Percentiles rank a stretch among this genome's conserved stretches.
Evolutionary conservation across 768 basidiomycete genomes (phyloP).

Genomic region (Tylopilus balloui): DNA sequence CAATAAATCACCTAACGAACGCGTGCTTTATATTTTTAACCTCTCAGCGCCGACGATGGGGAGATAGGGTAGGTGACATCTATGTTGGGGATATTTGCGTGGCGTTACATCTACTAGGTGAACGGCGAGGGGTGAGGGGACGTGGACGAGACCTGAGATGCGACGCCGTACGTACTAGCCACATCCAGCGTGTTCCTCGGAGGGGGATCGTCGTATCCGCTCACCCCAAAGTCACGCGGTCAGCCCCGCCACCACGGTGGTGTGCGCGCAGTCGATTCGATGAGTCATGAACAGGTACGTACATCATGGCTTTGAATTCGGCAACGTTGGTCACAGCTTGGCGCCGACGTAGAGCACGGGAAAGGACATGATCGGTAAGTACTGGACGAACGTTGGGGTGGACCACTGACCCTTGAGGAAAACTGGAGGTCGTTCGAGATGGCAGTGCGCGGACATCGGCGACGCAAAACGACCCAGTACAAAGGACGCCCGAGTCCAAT

Average conservation of each 20-base stretch:
- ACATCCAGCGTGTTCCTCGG: slow-evolving; percentile 31
- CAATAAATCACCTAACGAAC: no score
- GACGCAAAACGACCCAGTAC: no score
- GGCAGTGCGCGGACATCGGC: not conserved
- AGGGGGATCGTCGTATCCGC: slow-evolving; percentile 25
- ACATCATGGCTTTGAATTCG: slow-evolving; percentile 31
- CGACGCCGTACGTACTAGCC: slow-evolving; percentile 20
- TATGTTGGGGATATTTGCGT: no score
- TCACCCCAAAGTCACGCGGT: not conserved
- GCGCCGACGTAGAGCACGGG: slow-evolving; percentile 40
- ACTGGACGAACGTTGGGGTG: not conserved
- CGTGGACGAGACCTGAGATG: not conserved
- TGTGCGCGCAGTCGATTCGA: no score
- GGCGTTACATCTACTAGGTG: slow-evolving; percentile 15
- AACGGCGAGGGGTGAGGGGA: not conserved
- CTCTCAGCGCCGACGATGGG: no score
- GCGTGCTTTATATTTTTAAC: no score
- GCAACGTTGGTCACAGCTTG: slow-evolving; percentile 16
- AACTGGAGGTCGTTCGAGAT: not conserved
- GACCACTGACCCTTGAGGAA: not conserved
- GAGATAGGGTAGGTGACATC: no score
- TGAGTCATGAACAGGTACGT: no score
- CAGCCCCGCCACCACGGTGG: not conserved
- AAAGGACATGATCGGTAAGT: slow-evolving; percentile 41
- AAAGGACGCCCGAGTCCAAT: no score